These are phyloP conservation scores for Triticum timopheevii DNA, from an alignment of 176 grass and related monocot species.

Conservation along the genomic window DNA sequence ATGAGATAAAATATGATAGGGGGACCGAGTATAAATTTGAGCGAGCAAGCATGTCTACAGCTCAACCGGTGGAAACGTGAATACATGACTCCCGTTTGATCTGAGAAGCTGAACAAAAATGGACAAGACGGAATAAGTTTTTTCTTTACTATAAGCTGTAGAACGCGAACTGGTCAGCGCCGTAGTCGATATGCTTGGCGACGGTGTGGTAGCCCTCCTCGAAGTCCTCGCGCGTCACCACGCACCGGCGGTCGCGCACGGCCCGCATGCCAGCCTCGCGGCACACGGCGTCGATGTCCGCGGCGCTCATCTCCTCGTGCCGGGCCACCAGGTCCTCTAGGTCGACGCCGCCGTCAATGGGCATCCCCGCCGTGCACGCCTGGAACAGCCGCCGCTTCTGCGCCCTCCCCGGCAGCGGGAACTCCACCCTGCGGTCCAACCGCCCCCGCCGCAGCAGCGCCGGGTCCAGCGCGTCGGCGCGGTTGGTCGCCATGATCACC, in stretches of 20 bases:
- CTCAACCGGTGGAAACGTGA: too few relatives aligned
- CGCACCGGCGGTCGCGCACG: slow-evolving; percentile 29
- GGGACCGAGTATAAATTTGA: too few relatives aligned
- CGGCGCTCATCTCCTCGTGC: not conserved
- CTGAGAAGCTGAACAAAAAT: not conserved
- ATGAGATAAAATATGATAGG: too few relatives aligned
- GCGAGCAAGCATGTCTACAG: too few relatives aligned
- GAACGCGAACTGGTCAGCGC: slow-evolving; percentile 3
- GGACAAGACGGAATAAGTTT: not conserved
- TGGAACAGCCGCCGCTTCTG: too few relatives aligned
- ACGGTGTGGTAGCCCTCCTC: not conserved
- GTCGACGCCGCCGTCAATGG: not conserved
- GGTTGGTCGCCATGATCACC: too few relatives aligned
- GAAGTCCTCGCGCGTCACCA: slow-evolving; percentile 36
- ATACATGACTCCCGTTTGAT: not conserved
- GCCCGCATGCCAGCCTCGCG: slow-evolving; percentile 46
- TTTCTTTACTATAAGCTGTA: not conserved
- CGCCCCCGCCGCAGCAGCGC: too few relatives aligned
- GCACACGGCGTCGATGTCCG: slow-evolving; percentile 46
- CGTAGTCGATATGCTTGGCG: not conserved
- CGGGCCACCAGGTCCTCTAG: not conserved
- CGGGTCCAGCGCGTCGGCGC: too few relatives aligned
- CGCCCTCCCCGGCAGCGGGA: too few relatives aligned
- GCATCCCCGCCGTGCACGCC: slow-evolving; percentile 4
- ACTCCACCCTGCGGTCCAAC: too few relatives aligned